phyloP scores from a whole-genome alignment of 2,329 filamentous ascomycete genomes.

The Colletotrichum zoysiae region DNA sequence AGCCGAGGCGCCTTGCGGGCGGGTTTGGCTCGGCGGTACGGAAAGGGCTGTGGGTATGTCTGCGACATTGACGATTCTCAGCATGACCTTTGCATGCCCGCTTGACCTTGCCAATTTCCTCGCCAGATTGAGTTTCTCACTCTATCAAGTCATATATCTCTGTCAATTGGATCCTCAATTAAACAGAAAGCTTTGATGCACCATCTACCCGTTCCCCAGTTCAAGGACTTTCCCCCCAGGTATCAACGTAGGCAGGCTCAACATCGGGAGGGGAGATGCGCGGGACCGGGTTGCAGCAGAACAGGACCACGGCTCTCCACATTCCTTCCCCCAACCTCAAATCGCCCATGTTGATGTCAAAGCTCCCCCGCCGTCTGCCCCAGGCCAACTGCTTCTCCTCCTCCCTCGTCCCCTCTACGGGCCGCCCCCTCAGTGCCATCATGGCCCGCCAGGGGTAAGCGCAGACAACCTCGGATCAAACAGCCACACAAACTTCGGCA shows the following conservation, averaged over 20 bases:
- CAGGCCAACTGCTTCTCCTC: slow-evolving; percentile 21
- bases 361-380: slow-evolving; percentile 39
- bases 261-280: neutral
- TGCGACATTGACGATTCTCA: neutral
- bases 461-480: slow-evolving; percentile 44
- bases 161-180: neutral
- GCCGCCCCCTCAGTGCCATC: slow-evolving; percentile 20
- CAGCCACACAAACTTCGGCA: slow-evolving; percentile 42
- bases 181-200: neutral
- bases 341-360: slow-evolving; percentile 13
- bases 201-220: too few relatives aligned
- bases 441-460: slow-evolving; percentile 39
- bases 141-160: neutral
- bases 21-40: slow-evolving; percentile 19
- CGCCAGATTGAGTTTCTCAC: too few relatives aligned
- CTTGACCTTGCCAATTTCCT: neutral
- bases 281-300: slow-evolving; percentile 16
- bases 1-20: slow-evolving; percentile 29
- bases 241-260: too few relatives aligned
- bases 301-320: slow-evolving; percentile 32
- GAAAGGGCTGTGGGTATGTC: neutral
- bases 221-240: neutral
- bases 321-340: slow-evolving; percentile 28
- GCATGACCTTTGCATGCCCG: neutral
- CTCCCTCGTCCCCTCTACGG: neutral